A percentile compares a stretch with the other conserved stretches of the same genome.
Conservation (phyloP, 768 basidiomycete species). For the Tulasnella sp. region DNA sequence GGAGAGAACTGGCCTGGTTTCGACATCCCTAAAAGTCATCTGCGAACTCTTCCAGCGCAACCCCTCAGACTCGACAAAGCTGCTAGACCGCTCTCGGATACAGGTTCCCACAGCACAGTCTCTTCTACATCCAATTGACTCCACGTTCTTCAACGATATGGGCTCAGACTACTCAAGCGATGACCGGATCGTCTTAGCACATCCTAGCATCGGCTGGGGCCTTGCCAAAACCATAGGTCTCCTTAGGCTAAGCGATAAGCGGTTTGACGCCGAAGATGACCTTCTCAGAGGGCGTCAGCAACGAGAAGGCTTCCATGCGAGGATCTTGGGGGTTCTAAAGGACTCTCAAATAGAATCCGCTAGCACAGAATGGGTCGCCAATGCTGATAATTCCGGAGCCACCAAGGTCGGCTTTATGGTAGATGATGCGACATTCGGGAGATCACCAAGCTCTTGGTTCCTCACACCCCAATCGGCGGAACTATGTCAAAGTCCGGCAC, state of each 20-base stretch:
- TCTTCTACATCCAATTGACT: no score
- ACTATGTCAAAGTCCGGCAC: neutral
- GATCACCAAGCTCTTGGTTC: no score
- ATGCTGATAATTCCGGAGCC: neutral
- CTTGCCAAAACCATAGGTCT: neutral
- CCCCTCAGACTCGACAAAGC: no score
- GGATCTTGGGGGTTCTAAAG: neutral
- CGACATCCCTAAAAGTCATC: no score
- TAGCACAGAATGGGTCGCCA: conserved; percentile 1
- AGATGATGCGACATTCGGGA: neutral
- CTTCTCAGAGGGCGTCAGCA: neutral
- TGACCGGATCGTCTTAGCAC: neutral
- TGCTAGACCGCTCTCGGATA: no score
- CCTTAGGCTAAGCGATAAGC: neutral
- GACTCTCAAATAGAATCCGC: neutral
- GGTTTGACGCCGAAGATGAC: neutral
- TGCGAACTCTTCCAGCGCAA: no score
- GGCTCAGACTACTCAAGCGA: no score
- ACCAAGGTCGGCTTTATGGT: neutral
- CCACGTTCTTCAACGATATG: neutral
- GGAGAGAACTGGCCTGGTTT: neutral
- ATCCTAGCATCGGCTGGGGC: neutral
- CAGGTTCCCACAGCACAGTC: no score
- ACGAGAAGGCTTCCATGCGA: neutral
- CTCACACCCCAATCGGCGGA: neutral